Conservation (phyloP, 345 rosid species). For the Stellera chamaejasme region DNA sequence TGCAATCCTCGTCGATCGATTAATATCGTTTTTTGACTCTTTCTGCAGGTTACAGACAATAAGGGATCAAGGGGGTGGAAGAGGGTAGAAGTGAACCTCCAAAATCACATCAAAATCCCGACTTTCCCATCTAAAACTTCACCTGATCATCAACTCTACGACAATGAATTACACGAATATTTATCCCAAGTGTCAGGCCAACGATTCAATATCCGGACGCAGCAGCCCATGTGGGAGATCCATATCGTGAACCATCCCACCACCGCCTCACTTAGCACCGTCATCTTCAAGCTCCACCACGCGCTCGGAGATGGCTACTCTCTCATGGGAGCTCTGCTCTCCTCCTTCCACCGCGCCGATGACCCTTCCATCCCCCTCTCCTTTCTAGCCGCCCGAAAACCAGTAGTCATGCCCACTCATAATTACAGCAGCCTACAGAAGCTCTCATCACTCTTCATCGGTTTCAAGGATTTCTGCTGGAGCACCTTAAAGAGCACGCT, state of each 20-base stretch:
- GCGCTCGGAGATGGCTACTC: conserved; percentile 48
- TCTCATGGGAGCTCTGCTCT: conserved; percentile 47
- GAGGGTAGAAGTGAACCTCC: conserved; percentile 12
- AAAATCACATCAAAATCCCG: conserved; percentile 17
- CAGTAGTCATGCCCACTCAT: no score
- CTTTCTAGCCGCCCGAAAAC: conserved; percentile 22
- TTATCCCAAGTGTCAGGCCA: conserved; percentile 22
- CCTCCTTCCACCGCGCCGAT: conserved; percentile 45
- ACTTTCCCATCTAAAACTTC: conserved; percentile 22
- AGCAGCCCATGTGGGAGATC: conserved; percentile 40
- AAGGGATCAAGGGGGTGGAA: conserved; percentile 8
- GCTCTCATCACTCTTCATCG: conserved; percentile 15
- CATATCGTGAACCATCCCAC: conserved; percentile 39
- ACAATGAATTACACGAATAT: conserved; percentile 20
- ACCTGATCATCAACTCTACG: conserved; percentile 18
- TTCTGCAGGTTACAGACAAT: conserved; percentile 5
- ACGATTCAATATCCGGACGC: conserved; percentile 21
- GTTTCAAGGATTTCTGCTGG: conserved; percentile 28
- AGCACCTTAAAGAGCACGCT: conserved; percentile 32
- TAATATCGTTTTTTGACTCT: no score
- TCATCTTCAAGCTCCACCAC: conserved; percentile 49
- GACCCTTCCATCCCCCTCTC: conserved; percentile 31
- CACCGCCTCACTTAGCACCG: conserved; percentile 20
- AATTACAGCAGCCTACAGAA: no score
- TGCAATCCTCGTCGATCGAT: no score